A percentile compares a stretch with the other conserved stretches of the same genome.
These are phyloP conservation scores for Fragilaria radians DNA, from an alignment of 108 stramenopile species.

Conservation along the genomic window DNA sequence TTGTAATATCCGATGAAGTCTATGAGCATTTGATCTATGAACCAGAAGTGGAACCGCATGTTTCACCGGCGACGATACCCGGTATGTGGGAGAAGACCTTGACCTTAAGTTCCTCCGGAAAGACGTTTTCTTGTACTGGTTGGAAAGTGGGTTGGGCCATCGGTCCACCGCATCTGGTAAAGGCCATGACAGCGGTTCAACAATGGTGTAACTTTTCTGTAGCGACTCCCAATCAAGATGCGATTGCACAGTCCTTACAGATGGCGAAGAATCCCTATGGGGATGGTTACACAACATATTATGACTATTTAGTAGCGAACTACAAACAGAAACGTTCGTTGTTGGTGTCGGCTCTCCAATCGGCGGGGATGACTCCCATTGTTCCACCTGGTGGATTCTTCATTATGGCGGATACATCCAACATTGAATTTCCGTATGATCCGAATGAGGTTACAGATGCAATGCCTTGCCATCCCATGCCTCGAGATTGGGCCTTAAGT, in stretches of 20 bases:
- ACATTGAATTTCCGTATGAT: slow-evolving; percentile 45
- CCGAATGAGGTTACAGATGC: slow-evolving; percentile 27
- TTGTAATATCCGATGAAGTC: slow-evolving; percentile 84
- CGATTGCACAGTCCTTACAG: slow-evolving; percentile 52
- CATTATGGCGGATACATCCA: slow-evolving; percentile 77
- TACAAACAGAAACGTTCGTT: slow-evolving; percentile 53
- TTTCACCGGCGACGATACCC: slow-evolving; percentile 56
- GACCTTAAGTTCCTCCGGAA: slow-evolving; percentile 81
- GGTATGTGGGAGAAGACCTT: slow-evolving; percentile 73
- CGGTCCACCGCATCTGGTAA: slow-evolving; percentile 65
- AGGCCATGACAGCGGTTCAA: slow-evolving; percentile 44
- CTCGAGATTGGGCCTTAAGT: slow-evolving; percentile 74
- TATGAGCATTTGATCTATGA: slow-evolving; percentile 84
- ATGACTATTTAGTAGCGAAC: slow-evolving; percentile 48
- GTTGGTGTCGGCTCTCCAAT: slow-evolving; percentile 38
- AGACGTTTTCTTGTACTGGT: slow-evolving; percentile 85
- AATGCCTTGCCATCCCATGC: slow-evolving; percentile 32
- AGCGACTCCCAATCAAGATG: slow-evolving; percentile 78
- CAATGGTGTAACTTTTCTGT: slow-evolving; percentile 83
- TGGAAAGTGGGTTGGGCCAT: slow-evolving; percentile 88
- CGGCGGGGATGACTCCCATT: slow-evolving; percentile 68
- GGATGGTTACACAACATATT: slow-evolving; percentile 52
- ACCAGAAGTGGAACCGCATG: slow-evolving; percentile 38
- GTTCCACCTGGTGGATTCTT: slow-evolving; percentile 84
- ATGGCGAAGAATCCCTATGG: slow-evolving; percentile 61